Conservation (phyloP, 257 asterid species). For the Forsythia viridissima region DNA sequence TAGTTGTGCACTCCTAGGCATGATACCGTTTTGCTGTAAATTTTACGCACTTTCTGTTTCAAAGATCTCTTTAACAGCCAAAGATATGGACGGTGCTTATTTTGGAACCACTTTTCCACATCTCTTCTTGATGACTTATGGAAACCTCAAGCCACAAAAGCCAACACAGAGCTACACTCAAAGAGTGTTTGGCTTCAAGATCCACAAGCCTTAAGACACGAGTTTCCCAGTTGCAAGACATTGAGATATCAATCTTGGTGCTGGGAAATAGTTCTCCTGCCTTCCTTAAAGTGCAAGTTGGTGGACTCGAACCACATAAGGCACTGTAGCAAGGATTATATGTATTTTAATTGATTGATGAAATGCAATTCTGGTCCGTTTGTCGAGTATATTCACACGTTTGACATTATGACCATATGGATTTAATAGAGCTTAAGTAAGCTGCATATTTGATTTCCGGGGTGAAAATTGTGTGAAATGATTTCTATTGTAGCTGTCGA, state of each 20-base stretch:
- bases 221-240: slow-evolving; percentile 11
- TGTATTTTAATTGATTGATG: slow-evolving; percentile 26
- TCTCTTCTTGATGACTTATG: slow-evolving; percentile 83
- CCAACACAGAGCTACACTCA: slow-evolving; percentile 72
- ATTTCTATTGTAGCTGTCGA: slow-evolving; percentile 23
- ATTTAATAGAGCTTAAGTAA: slow-evolving; percentile 16
- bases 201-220: slow-evolving; percentile 58
- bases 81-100: slow-evolving; percentile 83
- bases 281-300: slow-evolving; percentile 23
- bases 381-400: slow-evolving; percentile 25
- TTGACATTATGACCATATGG: slow-evolving; percentile 3
- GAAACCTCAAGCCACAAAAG: slow-evolving; percentile 81
- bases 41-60: background rate
- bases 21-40: background rate
- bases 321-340: slow-evolving; percentile 21
- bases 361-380: slow-evolving; percentile 26
- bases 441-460: slow-evolving; percentile 17
- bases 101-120: slow-evolving; percentile 90
- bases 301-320: slow-evolving; percentile 16
- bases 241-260: slow-evolving; percentile 18
- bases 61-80: slow-evolving; percentile 42
- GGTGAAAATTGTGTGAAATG: slow-evolving; percentile 24
- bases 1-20: background rate
- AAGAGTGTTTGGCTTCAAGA: slow-evolving; percentile 79
- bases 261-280: slow-evolving; percentile 24